Evolutionary conservation across 1,139 yeast species (phyloP), one percentile per base, ranked within the genome.

Genomic region (Spathaspora sp.): DNA sequence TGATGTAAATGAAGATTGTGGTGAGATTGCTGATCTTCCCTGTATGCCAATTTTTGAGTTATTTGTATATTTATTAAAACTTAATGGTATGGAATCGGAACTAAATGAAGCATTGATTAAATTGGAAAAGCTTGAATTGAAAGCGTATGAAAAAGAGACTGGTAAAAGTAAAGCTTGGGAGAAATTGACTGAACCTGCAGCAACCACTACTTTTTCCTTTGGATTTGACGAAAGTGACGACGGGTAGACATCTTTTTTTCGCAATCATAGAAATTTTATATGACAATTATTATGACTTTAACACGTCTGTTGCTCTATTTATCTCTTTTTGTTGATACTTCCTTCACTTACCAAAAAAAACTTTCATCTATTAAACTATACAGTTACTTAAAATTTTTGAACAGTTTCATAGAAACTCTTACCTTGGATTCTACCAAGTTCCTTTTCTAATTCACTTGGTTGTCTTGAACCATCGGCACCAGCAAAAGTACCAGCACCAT

Each of bases 401-500:
- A 61, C 56, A 38, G 59, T 51, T 48, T 79, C 74, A 68, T 74
- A 80, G 73, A 85, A 86, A 50, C 74, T 62, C 57, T 74, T 69
- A 64, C 93, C 95, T 71, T 86, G 95, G 56, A 69, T 70, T 44
- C 58, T 56, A 43, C 84, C 91, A 55, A 87, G 59, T 56, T 79
- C 78, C 61, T 80, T 70, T 72, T 88, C 96, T 52, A 85, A 71
- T 45, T 73, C 79, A 50, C 80, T 58, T 48, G 93, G 88, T 62
- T 74, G 75, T 77, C 95, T 82, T 16, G 89, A 82, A 56, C 96
- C 96, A 58, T 86, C 93, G 48, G 78, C 76, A 56, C 84, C 91
- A 34, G 96, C 91, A 57, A 77, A 76, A 48, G 89, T 72, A 60
- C 95, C 95, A 43, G 96, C 89, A 70, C 96, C 96, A 90, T 93